Evolutionary conservation across 305 asterid species (phyloP).

Genomic region (Solanum aculeatissimum): DNA sequence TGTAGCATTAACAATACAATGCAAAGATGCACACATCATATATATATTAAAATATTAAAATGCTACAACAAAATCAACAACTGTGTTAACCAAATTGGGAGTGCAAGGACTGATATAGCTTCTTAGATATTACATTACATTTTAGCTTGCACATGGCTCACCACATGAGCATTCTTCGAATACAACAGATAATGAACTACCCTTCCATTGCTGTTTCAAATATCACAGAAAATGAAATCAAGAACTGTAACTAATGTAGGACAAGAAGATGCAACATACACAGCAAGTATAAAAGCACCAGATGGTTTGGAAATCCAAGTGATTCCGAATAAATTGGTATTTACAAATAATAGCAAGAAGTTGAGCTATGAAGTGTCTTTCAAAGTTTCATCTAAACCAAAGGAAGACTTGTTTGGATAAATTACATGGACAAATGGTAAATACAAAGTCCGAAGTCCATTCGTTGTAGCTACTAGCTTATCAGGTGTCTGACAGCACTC

Average conservation of each 20-base stretch:
- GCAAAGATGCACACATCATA: too few relatives aligned
- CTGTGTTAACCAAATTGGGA: background rate
- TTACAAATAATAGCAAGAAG: conserved; percentile 31
- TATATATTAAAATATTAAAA: too few relatives aligned
- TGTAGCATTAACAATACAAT: too few relatives aligned
- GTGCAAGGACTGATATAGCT: background rate
- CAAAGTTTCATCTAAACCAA: background rate
- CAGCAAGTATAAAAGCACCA: conserved; percentile 32
- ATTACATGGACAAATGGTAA: conserved; percentile 65
- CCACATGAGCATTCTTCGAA: background rate
- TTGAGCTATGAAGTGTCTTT: conserved; percentile 43
- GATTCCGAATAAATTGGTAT: conserved; percentile 44
- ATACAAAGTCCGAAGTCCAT: conserved; percentile 57
- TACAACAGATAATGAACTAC: conserved; percentile 46
- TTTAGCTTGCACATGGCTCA: background rate
- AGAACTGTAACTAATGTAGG: conserved; percentile 62
- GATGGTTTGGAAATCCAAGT: conserved; percentile 35
- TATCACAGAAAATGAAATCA: conserved; percentile 16
- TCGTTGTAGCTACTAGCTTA: conserved; percentile 22
- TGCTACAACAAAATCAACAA: too few relatives aligned
- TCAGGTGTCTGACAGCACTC: background rate
- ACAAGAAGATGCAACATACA: conserved; percentile 44
- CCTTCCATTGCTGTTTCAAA: conserved; percentile 63
- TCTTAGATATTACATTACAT: background rate
- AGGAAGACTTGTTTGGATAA: conserved; percentile 45